Base-by-base conservation (phyloP, 306 rosid genomes). In the Notholithocarpus densiflorus region DNA sequence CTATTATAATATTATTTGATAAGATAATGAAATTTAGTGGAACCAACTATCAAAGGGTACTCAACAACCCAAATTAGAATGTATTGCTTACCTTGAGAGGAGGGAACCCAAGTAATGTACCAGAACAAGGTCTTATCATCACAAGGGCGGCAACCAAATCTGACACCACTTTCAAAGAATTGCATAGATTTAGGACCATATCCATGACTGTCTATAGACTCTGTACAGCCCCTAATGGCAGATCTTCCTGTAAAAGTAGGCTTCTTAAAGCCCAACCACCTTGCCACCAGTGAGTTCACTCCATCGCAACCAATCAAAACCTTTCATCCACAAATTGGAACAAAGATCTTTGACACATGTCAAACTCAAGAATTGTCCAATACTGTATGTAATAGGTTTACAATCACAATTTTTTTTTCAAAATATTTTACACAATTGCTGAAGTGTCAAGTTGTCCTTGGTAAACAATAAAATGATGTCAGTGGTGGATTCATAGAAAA, bases 141-240 rank as follows among this genome's bases (percentile, higher is more conserved):
- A 68, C 84, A 82, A 19, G 88, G 86, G 6, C 79, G 5, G 3
- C 53, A 13, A 24, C 88, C 88, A 45, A 66, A 71, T 64, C 82
- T 68, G 62, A 79, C n/a, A 56, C 86, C 83, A 37, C 75, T 24
- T 4, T 86, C 81, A 21, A 56, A 71, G 62, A 57, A 79, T 59
- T 75, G 80, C 77, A 56, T 56, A 20, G 73, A 79, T 17, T 48
- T 72, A 6, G 74, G 56, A 5, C 61, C 77, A 59, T 79, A 62
- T 11, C 82, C 84, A 73, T 82, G 89, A 10, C 53, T 31, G 20
- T 12, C 2, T 4, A 56, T 37, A 40, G 43, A 66, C 10, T 43
- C 23, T 23, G 31, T 24, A 56, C 17, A 15, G 11, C 79, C 82
- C 19, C 79, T 71, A 48, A 81, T 32, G 6, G 82, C 79, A 9